Evolutionary conservation across 352 stramenopile genomes (phyloP).

Genomic region (Globisporangium lucens): DNA sequence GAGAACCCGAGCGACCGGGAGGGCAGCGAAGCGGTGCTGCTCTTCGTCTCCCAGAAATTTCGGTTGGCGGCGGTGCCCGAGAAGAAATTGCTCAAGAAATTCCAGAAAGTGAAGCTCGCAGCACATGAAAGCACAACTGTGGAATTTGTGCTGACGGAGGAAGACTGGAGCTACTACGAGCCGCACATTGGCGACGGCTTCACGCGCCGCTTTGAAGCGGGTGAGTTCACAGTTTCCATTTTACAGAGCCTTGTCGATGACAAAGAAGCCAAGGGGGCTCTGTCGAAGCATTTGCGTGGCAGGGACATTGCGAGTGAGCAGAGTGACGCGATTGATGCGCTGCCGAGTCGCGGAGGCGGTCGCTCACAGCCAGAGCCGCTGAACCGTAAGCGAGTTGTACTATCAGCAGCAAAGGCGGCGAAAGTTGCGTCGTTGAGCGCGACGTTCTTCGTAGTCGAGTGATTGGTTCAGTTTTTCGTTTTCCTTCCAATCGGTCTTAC

Average conservation of each 20-base stretch:
- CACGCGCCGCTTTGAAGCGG: slow-evolving; percentile 27
- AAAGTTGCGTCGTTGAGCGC: slow-evolving; percentile 12
- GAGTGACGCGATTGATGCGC: not conserved
- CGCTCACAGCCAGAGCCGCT: not conserved
- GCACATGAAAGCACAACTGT: slow-evolving; percentile 30
- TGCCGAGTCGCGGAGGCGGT: not conserved
- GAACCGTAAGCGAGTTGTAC: no score
- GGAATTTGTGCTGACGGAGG: slow-evolving; percentile 34
- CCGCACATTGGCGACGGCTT: slow-evolving; percentile 48
- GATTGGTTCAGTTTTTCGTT: not conserved
- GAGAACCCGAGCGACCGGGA: slow-evolving; percentile 46
- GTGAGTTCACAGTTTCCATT: slow-evolving; percentile 58
- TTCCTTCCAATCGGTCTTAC: not conserved
- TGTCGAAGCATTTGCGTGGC: not conserved
- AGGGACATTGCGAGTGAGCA: not conserved
- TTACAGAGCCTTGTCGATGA: slow-evolving; percentile 21
- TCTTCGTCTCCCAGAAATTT: slow-evolving; percentile 64
- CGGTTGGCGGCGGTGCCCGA: slow-evolving; percentile 53
- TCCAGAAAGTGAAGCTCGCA: slow-evolving; percentile 56
- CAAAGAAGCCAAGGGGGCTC: not conserved
- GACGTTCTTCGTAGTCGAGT: slow-evolving; percentile 12
- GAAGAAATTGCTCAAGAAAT: slow-evolving; percentile 74
- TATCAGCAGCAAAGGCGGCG: not conserved
- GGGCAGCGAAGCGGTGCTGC: slow-evolving; percentile 65
- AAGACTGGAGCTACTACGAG: slow-evolving; percentile 58